Evolutionary conservation across 768 basidiomycete species (phyloP).

Genomic region (Kwoniella botswanensis): DNA sequence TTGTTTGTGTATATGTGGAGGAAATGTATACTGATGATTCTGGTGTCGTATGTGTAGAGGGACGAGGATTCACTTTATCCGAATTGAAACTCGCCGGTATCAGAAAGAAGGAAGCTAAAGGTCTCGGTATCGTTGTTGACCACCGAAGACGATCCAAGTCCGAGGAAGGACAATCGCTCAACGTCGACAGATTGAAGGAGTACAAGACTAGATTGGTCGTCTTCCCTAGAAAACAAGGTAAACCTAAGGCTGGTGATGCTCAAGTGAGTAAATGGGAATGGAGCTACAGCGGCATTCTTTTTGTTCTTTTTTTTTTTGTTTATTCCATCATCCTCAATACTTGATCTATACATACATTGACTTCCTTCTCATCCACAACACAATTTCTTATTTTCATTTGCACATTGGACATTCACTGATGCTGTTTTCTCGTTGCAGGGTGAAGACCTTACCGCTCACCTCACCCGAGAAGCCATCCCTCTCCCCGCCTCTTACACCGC

Average conservation of each 20-base stretch:
- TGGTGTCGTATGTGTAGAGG: slow-evolving; percentile 57
- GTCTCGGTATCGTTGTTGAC: slow-evolving; percentile 93
- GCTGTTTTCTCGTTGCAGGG: slow-evolving; percentile 64
- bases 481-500: slow-evolving; percentile 71
- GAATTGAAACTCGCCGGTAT: slow-evolving; percentile 97
- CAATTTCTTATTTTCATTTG: not conserved
- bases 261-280: slow-evolving; percentile 65
- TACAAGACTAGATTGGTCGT: slow-evolving; percentile 93
- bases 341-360: too few species aligned
- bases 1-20: not conserved
- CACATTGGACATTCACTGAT: not conserved
- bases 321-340: too few species aligned
- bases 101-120: slow-evolving; percentile 87
- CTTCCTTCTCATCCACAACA: not conserved
- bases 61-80: slow-evolving; percentile 90
- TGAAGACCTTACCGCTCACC: slow-evolving; percentile 78
- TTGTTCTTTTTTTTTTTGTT: too few species aligned
- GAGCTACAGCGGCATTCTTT: too few species aligned
- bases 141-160: slow-evolving; percentile 94
- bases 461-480: slow-evolving; percentile 65
- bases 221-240: slow-evolving; percentile 94
- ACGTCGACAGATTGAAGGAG: slow-evolving; percentile 89
- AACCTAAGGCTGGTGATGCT: slow-evolving; percentile 95
- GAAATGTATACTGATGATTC: slow-evolving; percentile 1
- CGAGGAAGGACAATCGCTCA: slow-evolving; percentile 94